phyloP scores from a whole-genome alignment of 805 yeast genomes.

The Saccharomyces kudriavzevii region DNA sequence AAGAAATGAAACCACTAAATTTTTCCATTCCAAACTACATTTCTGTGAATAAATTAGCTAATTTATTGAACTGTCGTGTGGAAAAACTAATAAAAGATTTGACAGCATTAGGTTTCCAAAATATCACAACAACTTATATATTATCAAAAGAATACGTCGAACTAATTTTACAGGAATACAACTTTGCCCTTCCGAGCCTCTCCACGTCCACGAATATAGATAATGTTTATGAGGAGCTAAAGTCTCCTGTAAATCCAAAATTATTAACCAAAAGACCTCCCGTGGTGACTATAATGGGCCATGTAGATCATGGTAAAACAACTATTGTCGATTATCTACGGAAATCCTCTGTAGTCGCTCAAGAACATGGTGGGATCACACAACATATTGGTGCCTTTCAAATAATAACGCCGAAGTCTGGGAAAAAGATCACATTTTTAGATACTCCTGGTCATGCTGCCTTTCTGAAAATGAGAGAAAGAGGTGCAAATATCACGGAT shows the following conservation, averaged over 20 bases:
- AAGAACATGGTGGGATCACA: slow-evolving; percentile 93
- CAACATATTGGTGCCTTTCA: slow-evolving; percentile 97
- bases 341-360: slow-evolving; percentile 71
- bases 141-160: slow-evolving; percentile 80
- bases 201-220: slow-evolving; percentile 30
- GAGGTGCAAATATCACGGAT: slow-evolving; percentile 94
- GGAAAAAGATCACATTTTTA: slow-evolving; percentile 73
- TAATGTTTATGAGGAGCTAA: slow-evolving; percentile 52
- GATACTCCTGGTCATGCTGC: slow-evolving; percentile 99
- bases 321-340: slow-evolving; percentile 83
- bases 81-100: slow-evolving; percentile 51
- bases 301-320: slow-evolving; percentile 97
- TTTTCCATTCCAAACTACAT: slow-evolving; percentile 61
- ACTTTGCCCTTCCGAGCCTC: slow-evolving; percentile 45
- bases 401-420: slow-evolving; percentile 66
- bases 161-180: slow-evolving; percentile 82
- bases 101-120: slow-evolving; percentile 64
- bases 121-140: slow-evolving; percentile 61
- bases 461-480: slow-evolving; percentile 87
- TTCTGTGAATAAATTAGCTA: slow-evolving; percentile 71
- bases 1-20: slow-evolving; percentile 13
- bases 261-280: slow-evolving; percentile 70
- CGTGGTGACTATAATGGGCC: slow-evolving; percentile 96
- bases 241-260: slow-evolving; percentile 43
- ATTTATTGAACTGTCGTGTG: slow-evolving; percentile 57